Evolutionary conservation across 495 filamentous ascomycete genomes (phyloP), one percentile per base, ranked within the genome.

Genomic region (Daldinia concentrica): DNA sequence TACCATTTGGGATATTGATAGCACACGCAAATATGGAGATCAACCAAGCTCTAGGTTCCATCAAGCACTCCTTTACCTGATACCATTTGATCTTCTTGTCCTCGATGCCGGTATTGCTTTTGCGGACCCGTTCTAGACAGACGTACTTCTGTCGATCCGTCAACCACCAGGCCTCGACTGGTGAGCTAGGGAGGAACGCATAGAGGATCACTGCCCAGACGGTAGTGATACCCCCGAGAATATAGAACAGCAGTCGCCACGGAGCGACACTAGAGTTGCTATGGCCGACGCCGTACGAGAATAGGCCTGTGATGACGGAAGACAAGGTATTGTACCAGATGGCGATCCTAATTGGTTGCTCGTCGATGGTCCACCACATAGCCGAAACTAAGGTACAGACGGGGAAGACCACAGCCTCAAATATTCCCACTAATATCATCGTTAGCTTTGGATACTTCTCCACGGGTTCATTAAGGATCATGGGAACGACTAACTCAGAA

Each of bases 21-120:
- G 87, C 79, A 0, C 86, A 66, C 3, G 84, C 86, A 50, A 89
- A 79, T 5, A 83, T 66, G 41, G 86, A 87, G 73, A 90, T 88
- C 41, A 89, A 81, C 72, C 88, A 89, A 0, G 87, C 75, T 64
- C 89, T 90, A 17, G 85, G 82, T 64, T 91, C 89, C 55, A 74
- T 58, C 12, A 84, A 73, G 0, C 88, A 88, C 58, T 90, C 89
- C 2, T 78, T 68, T 8, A 90, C 79, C 70, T 91, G 89, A 59
- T 86, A 85, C 34, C 78, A 80, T 67, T 90, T 90, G 22, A 90
- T 74, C 79, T 79, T 27, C 81, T 82, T 57, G 79, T 64, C 41
- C 72, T 81, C 83, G 73, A 86, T 63, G 62, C 59, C 63, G 54
- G 73, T 71, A 77, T 82, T 37, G 75, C 71, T 48, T 66, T 73